Evolutionary conservation across 768 basidiomycete genomes (phyloP).

Genomic region (Cyathus striatus): DNA sequence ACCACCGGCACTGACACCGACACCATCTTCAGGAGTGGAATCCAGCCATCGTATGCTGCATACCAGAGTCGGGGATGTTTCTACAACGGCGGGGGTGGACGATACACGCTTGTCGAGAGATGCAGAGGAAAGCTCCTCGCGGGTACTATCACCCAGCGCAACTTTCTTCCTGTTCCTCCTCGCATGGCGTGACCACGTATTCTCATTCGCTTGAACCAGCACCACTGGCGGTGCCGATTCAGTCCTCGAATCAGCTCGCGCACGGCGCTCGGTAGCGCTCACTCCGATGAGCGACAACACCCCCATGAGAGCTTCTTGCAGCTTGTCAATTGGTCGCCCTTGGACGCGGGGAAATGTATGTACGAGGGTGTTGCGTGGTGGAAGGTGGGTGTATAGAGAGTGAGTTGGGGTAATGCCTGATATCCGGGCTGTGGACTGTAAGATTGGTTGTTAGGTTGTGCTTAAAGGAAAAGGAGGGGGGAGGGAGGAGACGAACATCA

Average conservation of each 20-base stretch:
- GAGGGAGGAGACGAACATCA: constrained; percentile 52
- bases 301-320: constrained; percentile 14
- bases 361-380: constrained; percentile 49
- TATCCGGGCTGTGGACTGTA: background rate
- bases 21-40: constrained; percentile 3
- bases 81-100: background rate
- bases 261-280: background rate
- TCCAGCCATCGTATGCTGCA: constrained; percentile 14
- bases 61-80: constrained; percentile 10
- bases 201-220: constrained; percentile 15
- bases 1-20: background rate
- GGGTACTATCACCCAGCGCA: background rate
- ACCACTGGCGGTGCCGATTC: constrained; percentile 7
- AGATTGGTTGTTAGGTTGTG: no score
- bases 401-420: constrained; percentile 22
- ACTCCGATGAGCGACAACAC: constrained; percentile 28
- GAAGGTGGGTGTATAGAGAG: constrained; percentile 47
- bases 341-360: constrained; percentile 18
- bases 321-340: constrained; percentile 2
- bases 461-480: no score
- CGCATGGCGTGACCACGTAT: constrained; percentile 63
- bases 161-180: constrained; percentile 33
- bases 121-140: background rate
- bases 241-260: constrained; percentile 1
- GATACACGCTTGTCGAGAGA: background rate